Base-by-base conservation (phyloP, 208 protist species). In the Trypanosoma avium region DNA sequence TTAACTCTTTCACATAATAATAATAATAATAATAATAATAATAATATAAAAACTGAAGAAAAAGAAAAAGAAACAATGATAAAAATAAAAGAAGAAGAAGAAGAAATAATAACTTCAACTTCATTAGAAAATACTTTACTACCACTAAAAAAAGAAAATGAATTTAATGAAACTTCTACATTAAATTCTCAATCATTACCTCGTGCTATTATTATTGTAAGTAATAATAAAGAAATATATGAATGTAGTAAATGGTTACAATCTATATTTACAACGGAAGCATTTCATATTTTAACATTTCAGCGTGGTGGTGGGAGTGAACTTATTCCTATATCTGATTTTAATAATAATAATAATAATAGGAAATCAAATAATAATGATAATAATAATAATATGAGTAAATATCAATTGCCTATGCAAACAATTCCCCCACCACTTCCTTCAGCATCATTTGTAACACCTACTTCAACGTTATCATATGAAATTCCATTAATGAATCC, bases 191-290 rank as follows among this genome's bases (percentile, higher is more conserved):
- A n/a, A 21, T 30, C 26, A 3, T 24, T 46, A 6, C 85, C 85
- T 10, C 74, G 69, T 12, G 82, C 75, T 3, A 33, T 93, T 32
- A 54, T 93, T 29, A 53, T 93, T 29, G 24, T 93, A 32, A 52
- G 64, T 27, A 69, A 53, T 45, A 81, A 77, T 65, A 22, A 63
- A 17, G 81, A 89, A 10, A 50, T 86, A 12, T 30, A 72, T 13
- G 61, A 69, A 12, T 64, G 65, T 24, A 70, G 65, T 38, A 74
- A 56, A 13, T 89, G 73, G 76, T 59, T 93, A 15, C 59, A 66
- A 24, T 36, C 67, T 42, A 67, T 88, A 40, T 93, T 93, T 58
- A 83, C 78, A 40, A 64, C 66, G 0, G 71, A 73, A n/a, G 79
- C 81, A 0, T 93, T 93, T 61, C 17, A 46, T 1, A 65, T 66